Evolutionary conservation across 2,329 filamentous ascomycete genomes (phyloP), one percentile per base, ranked within the genome.

Genomic region (Fusarium palustre): DNA sequence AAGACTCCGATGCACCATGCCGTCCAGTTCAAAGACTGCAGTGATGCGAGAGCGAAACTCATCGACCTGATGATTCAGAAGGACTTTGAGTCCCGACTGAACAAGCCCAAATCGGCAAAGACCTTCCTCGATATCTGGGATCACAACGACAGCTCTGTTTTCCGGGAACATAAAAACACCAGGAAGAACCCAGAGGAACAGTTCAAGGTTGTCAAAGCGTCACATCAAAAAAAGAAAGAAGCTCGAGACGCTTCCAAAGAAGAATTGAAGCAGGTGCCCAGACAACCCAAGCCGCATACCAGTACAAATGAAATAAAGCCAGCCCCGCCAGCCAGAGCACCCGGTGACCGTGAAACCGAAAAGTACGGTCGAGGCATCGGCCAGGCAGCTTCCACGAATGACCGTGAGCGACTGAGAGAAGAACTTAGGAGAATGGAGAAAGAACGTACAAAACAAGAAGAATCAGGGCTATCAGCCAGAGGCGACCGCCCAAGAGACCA

Each of bases 1-100:
- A 55, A 38, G 24, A 55, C 53, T 2, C 53, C 53, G 6, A 55
- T 55, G 42, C 53, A 55, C 4, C 42, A 55, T n/a, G 53, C 42
- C 18, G 53, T 55, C 3, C 42, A 38, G 2, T 55, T 55, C n/a
- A 30, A 13, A 7, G 9, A 15, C 2, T 55, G 53, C 7, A 48
- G n/a, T 4, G 24, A 48, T 12, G 4, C 25, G 7, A 48, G 53
- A 31, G 10, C n/a, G 11, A 22, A 9, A 15, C 42, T 55, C 2
- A 55, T 55, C 9, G 53, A 55, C 5, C 18, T 55, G n/a, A 20
- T 55, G 1, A 55, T 55, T 1, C 53, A 55, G 7, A 55, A 20
- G 11, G 53, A 55, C 16, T 55, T 22, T 3, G 16, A 28, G 5
- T 24, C n/a, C 7, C 30, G 53, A 9, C 1, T n/a, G 2, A 48